Percentiles rank a stretch among this genome's conserved stretches.
phyloP scores from a whole-genome alignment of 164 flowering plant genomes.

The Vitis cinerea region DNA sequence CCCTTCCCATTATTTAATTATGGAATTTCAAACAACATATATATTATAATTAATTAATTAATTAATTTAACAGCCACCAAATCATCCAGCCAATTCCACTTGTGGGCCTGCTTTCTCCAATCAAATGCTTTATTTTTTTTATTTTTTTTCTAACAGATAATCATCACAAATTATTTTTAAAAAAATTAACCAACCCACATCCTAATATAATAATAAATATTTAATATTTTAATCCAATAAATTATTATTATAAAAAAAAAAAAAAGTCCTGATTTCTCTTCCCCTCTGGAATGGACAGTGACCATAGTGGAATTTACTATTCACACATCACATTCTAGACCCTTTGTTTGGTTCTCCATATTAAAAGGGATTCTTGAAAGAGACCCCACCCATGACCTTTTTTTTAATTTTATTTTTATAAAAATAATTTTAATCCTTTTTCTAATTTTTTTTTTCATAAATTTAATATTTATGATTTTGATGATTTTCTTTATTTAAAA shows the following conservation, averaged over 20 bases:
- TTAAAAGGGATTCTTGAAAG: constrained; percentile 20
- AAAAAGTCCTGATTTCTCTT: background rate
- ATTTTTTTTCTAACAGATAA: constrained; percentile 16
- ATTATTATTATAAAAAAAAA: background rate
- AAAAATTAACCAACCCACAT: constrained; percentile 19
- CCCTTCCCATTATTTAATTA: background rate
- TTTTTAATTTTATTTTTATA: background rate
- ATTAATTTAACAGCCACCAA: constrained; percentile 12
- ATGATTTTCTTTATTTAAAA: background rate
- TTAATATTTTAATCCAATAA: background rate
- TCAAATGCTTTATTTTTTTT: background rate
- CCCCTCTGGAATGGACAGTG: constrained; percentile 10
- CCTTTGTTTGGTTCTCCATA: constrained; percentile 27
- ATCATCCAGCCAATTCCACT: constrained; percentile 21
- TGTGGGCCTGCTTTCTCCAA: constrained; percentile 23
- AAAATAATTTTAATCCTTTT: background rate
- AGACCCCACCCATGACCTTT: constrained; percentile 7
- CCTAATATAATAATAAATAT: constrained; percentile 5
- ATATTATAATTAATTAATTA: constrained; percentile 5
- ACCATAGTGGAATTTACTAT: constrained; percentile 21
- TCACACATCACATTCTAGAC: constrained; percentile 16
- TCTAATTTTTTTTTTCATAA: background rate
- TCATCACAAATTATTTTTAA: constrained; percentile 9
- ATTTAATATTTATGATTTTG: background rate
- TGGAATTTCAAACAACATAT: background rate